Conservation (phyloP, 345 rosid genomes). For the Heritiera littoralis region DNA sequence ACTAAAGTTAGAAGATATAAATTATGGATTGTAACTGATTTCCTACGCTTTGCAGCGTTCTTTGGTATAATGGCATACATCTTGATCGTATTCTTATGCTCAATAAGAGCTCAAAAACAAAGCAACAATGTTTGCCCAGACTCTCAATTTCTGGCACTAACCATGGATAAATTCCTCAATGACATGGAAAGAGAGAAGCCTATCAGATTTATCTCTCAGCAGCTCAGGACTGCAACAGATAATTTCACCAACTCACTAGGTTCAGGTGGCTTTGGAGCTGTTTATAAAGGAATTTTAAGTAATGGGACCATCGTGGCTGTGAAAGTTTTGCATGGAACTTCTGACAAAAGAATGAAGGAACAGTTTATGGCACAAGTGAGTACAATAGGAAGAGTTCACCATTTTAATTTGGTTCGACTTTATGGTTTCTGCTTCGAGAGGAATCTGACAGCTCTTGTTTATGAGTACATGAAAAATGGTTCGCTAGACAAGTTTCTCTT, state of each 20-base stretch:
- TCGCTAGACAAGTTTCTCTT: conserved; percentile 56
- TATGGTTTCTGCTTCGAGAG: conserved; percentile 41
- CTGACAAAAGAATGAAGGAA: conserved; percentile 49
- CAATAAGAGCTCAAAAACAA: neutral
- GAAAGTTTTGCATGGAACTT: conserved; percentile 53
- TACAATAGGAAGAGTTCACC: conserved; percentile 47
- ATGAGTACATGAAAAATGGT: conserved; percentile 46
- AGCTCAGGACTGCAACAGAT: conserved; percentile 19
- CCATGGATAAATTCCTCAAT: conserved; percentile 17
- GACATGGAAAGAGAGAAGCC: conserved; percentile 30
- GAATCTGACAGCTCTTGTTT: conserved; percentile 33
- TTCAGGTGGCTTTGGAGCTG: conserved; percentile 20
- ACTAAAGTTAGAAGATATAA: neutral
- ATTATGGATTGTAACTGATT: neutral
- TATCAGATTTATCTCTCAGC: conserved; percentile 23
- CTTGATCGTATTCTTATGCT: neutral
- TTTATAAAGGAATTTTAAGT: conserved; percentile 17
- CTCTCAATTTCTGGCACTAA: neutral
- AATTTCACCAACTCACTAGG: conserved; percentile 21
- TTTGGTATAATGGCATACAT: neutral
- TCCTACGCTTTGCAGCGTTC: neutral
- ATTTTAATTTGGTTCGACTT: conserved; percentile 37
- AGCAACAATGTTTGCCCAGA: conserved; percentile 10
- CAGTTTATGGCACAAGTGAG: conserved; percentile 48
- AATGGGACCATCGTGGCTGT: conserved; percentile 51